Evolutionary conservation across 306 rosid genomes (phyloP), one percentile per base, ranked within the genome.

Genomic region (Ammopiptanthus mongolicus): DNA sequence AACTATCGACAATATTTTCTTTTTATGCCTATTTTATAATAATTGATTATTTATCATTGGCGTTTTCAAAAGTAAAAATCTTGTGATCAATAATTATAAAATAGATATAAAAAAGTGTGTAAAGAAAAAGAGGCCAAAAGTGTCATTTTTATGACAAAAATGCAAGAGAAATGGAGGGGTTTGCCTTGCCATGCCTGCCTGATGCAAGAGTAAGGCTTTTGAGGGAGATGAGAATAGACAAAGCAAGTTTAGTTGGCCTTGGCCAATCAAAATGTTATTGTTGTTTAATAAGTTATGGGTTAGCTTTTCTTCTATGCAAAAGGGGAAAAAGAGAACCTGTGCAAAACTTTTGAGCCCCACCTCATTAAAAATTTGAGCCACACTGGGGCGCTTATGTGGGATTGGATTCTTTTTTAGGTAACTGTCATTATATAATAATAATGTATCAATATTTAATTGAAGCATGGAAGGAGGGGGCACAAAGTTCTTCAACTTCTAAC

Each of bases 331-430:
- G 29, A 22, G 59, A 18, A 5, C 10, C 37, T n/a, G 12, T 9
- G 15, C 47, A 31, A 13, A 1, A 50, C 21, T 9, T 31, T 67
- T 3, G 47, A 64, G 55, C 57, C 36, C 3, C 17, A 59, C 10
- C 50, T 69, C 79, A 36, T 3, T 10, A 46, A 37, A 25, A 42
- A 31, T 3, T 29, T 6, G 2, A 0, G 0, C 9, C 10, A 6
- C 10, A 19, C 33, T n/a, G 9, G 58, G 39, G 19, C 55, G 15
- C 58, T 61, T 61, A 0, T 25, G 44, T 25, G 15, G 37, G 53
- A 64, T 75, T 13, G 47, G 65, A 71, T 82, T 80, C 63, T 62
- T 61, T 44, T 65, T 77, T 74, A 18, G 77, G 83, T 77, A 65
- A 63, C 51, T 65, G 71, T 74, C 82, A 51, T 69, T 59, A 14